phyloP scores from a whole-genome alignment of 2,329 filamentous ascomycete species.

The Kalmusia sp. region DNA sequence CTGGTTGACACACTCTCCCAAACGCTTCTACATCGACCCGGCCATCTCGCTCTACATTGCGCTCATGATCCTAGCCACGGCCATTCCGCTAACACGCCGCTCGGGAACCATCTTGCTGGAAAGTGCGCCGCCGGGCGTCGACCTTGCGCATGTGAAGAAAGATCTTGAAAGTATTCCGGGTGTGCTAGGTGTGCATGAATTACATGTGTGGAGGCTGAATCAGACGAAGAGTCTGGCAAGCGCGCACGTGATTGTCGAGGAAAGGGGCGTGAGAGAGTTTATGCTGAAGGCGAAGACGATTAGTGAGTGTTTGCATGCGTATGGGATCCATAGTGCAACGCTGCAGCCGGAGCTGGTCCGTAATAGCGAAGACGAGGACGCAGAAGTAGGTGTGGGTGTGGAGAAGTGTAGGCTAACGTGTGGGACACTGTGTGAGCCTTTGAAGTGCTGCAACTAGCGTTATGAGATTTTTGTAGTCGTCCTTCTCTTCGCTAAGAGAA shows the following conservation, averaged over 20 bases:
- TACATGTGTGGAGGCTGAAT: constrained; percentile 77
- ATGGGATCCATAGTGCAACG: constrained; percentile 75
- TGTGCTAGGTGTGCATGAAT: constrained; percentile 71
- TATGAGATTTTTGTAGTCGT: no score
- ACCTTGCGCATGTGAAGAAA: constrained; percentile 68
- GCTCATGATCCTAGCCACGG: constrained; percentile 73
- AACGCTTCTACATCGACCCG: constrained; percentile 75
- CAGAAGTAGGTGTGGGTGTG: constrained; percentile 17
- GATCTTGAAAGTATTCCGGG: constrained; percentile 74
- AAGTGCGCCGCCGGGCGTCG: constrained; percentile 67
- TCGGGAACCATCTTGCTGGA: constrained; percentile 73
- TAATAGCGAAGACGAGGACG: background rate
- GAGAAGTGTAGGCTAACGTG: constrained; percentile 61
- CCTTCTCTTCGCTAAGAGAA: no score
- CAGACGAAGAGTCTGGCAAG: constrained; percentile 74
- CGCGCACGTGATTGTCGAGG: constrained; percentile 70
- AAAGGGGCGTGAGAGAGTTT: constrained; percentile 64
- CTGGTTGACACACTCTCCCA: constrained; percentile 66
- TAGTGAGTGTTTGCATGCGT: constrained; percentile 73
- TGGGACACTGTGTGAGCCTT: constrained; percentile 57
- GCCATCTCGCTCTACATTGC: constrained; percentile 73
- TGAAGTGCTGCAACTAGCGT: constrained; percentile 61
- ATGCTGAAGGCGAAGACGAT: constrained; percentile 67
- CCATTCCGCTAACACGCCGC: constrained; percentile 66
- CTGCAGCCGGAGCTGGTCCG: constrained; percentile 68